Conservation (phyloP, 192 early-diverging fungal genomes). For the Coemansia sp. region DNA sequence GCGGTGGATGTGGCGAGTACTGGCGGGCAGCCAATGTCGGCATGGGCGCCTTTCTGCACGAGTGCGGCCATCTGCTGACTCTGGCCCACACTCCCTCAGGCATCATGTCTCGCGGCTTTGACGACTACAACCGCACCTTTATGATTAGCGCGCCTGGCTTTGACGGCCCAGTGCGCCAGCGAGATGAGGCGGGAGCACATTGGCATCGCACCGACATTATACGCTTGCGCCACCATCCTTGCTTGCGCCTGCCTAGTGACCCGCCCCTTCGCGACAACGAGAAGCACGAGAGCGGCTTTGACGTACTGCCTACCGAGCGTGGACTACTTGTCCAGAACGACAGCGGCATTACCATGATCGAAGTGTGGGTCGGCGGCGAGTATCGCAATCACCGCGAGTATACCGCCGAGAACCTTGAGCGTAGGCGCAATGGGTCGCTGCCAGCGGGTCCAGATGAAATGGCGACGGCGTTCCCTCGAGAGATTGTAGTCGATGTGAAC, state of each 20-base stretch:
- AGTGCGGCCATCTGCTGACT: constrained; percentile 69
- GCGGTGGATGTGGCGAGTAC: constrained; percentile 61
- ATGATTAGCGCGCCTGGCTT: constrained; percentile 62
- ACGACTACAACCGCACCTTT: constrained; percentile 70
- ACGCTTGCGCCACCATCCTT: constrained; percentile 63
- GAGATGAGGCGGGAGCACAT: constrained; percentile 65
- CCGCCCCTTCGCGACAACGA: constrained; percentile 42
- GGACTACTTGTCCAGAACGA: constrained; percentile 43
- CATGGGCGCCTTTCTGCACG: constrained; percentile 76
- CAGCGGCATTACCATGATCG: constrained; percentile 64
- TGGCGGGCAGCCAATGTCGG: constrained; percentile 71
- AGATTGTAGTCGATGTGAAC: constrained; percentile 18
- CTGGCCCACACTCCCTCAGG: constrained; percentile 64
- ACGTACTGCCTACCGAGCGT: constrained; percentile 32
- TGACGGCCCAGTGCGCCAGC: constrained; percentile 54
- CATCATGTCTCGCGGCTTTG: constrained; percentile 69
- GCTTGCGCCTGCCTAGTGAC: constrained; percentile 61
- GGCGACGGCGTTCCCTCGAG: constrained; percentile 28
- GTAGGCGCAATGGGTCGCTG: constrained; percentile 26
- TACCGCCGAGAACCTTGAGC: constrained; percentile 41
- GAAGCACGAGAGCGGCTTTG: constrained; percentile 20
- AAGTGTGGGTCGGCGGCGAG: constrained; percentile 58
- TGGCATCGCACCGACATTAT: constrained; percentile 69
- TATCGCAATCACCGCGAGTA: constrained; percentile 63
- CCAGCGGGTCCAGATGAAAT: constrained; percentile 32